A percentile compares a stretch with the other conserved stretches of the same genome.
phyloP scores from a whole-genome alignment of 441 rosid genomes.

The California macrophylla region DNA sequence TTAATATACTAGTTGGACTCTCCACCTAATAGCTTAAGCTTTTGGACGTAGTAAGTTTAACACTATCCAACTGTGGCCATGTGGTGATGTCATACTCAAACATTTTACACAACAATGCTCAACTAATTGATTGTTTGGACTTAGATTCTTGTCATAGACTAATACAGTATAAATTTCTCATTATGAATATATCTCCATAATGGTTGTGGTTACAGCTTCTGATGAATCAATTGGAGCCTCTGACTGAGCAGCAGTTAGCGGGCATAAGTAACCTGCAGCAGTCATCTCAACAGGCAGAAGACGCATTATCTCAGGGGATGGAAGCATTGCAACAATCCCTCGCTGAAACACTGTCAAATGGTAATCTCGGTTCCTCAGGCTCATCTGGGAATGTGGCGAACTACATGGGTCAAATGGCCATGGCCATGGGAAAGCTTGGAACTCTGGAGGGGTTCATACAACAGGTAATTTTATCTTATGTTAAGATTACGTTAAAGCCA shows the following conservation, averaged over 20 bases:
- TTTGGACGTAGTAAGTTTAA: no score
- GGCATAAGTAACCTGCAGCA: constrained; percentile 62
- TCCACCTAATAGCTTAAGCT: no score
- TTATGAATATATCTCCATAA: no score
- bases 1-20: no score
- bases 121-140: no score
- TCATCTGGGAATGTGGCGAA: constrained; percentile 71
- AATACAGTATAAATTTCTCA: no score
- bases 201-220: constrained; percentile 64
- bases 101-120: no score
- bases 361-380: constrained; percentile 46
- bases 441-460: constrained; percentile 66
- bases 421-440: constrained; percentile 89
- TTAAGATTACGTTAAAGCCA: no score
- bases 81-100: no score
- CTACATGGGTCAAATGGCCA: constrained; percentile 95
- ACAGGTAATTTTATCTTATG: constrained; percentile 37
- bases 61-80: no score
- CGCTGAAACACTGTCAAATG: constrained; percentile 65
- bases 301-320: constrained; percentile 84
- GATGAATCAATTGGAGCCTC: constrained; percentile 66
- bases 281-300: constrained; percentile 77
- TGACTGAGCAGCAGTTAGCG: constrained; percentile 62
- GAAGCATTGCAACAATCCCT: constrained; percentile 75
- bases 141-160: no score